Evolutionary conservation across 257 asterid genomes (phyloP), one percentile per base, ranked within the genome.

Genomic region (Avicennia marina): DNA sequence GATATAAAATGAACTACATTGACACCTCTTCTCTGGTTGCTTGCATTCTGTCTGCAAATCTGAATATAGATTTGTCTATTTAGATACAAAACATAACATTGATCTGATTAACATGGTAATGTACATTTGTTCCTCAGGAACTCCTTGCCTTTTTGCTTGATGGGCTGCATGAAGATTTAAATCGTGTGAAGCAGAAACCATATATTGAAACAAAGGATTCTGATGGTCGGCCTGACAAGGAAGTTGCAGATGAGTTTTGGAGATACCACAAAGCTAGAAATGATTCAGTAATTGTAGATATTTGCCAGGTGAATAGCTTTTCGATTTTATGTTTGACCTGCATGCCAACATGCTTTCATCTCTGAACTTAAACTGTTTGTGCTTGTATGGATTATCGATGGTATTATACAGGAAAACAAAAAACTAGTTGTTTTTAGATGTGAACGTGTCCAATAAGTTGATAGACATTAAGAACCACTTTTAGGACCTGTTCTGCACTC

Each of bases 71-170:
- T n/a, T n/a, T n/a, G n/a, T n/a, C n/a, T n/a, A n/a, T n/a, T n/a
- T n/a, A n/a, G n/a, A n/a, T n/a, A n/a, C n/a, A n/a, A n/a, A n/a
- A n/a, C n/a, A n/a, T n/a, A n/a, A n/a, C n/a, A n/a, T n/a, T n/a
- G n/a, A n/a, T n/a, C n/a, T n/a, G 39, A 24, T 51, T n/a, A 1
- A 50, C 68, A 51, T 44, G 50, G 50, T 53, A 54, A 54, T 43
- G 6, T 31, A 47, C 40, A 65, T 25, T 58, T 42, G 74, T 34
- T 67, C 58, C 50, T 48, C 51, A 93, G 98, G 98, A 93, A 72
- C 97, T 88, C 59, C 98, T 93, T 45, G 98, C 98, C 34, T 93
- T 93, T 73, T 79, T 93, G 51, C 87, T 93, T 32, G 98, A 93
- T 77, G 97, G 98, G 69, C 77, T 93, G 65, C 98, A 93, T 58